Base-by-base conservation (phyloP, 257 asterid species). In the Capsicum baccatum region DNA sequence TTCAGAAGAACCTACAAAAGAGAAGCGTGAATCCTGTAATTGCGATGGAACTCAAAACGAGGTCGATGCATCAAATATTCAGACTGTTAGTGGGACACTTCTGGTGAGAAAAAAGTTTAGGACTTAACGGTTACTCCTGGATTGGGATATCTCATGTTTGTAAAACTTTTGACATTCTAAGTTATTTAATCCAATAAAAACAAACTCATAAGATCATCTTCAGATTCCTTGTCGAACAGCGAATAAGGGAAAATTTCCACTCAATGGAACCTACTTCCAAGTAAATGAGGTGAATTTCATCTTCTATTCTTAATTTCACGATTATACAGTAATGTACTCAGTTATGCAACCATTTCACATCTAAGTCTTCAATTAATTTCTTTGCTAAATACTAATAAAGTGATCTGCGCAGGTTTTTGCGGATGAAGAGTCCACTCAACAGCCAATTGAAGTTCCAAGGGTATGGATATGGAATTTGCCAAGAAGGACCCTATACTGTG, bases 241-340 rank as follows among this genome's bases (percentile, higher is more conserved):
- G 55, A 74, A 69, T 50, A 73, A 85, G 70, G 91, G 87, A 71
- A 62, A 39, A n/a, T 86, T 89, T 83, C 88, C 87, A 5, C 90
- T 88, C 13, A 84, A 88, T 59, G 88, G 87, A 52, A 88, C 87
- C 35, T 88, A 37, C 63, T 88, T 88, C 79, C 91, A 89, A 80
- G 83, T 63, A 58, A 89, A 89, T 44, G 88, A 88, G 91, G 89
- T 88, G 78, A 84, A 66, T 37, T 78, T 55, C 47, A 6, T 16
- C 62, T 6, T 54, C 50, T 52, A 33, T 54, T 33, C 50, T 76
- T 76, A 56, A 26, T 52, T 33, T 78, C 63, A 52, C 26, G 63
- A 15, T 3, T 11, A 50, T 21, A 50, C 0, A 16, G 54, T 14
- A 60, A 60, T 8, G 6, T 26, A 13, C 3, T 26, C 47, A 13